phyloP scores from a whole-genome alignment of 179 eudicot genomes.

The Corrigiola litoralis region DNA sequence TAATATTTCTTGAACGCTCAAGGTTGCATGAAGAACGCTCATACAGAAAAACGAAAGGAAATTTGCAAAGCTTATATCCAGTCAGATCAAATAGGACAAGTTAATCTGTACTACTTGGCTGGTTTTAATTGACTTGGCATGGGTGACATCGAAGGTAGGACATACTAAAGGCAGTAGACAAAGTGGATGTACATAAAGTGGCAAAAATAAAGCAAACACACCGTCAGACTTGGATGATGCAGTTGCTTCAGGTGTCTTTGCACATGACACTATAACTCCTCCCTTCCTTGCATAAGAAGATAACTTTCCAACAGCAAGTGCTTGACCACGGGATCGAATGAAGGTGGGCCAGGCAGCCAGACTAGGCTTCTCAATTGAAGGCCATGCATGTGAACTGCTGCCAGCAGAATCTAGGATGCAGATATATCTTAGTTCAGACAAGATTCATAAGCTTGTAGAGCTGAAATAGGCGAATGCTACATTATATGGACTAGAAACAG shows the following conservation, averaged over 20 bases:
- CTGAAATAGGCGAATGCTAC: background rate
- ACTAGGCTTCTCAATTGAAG: slow-evolving; percentile 29
- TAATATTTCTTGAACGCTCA: background rate
- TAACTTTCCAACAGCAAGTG: slow-evolving; percentile 14
- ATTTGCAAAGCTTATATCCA: background rate
- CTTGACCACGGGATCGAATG: slow-evolving; percentile 10
- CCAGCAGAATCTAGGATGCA: slow-evolving; percentile 25
- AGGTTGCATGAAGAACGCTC: background rate
- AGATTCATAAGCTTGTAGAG: background rate
- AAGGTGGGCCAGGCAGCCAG: slow-evolving; percentile 18
- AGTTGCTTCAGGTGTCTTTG: slow-evolving; percentile 29
- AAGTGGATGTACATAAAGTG: background rate
- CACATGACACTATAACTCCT: slow-evolving; percentile 26
- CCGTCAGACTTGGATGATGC: slow-evolving; percentile 31
- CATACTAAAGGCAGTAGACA: background rate
- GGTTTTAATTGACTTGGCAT: background rate
- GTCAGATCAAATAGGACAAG: background rate
- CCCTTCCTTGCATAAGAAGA: slow-evolving; percentile 22
- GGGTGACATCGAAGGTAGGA: background rate
- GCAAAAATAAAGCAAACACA: slow-evolving; percentile 17
- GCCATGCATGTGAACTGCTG: slow-evolving; percentile 24
- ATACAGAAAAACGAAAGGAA: background rate
- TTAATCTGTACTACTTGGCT: background rate
- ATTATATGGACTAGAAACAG: background rate
- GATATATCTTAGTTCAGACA: slow-evolving; percentile 2